Percentiles rank a stretch among this genome's conserved stretches.
phyloP scores from a whole-genome alignment of 257 asterid genomes.

The Salvia miltiorrhiza region DNA sequence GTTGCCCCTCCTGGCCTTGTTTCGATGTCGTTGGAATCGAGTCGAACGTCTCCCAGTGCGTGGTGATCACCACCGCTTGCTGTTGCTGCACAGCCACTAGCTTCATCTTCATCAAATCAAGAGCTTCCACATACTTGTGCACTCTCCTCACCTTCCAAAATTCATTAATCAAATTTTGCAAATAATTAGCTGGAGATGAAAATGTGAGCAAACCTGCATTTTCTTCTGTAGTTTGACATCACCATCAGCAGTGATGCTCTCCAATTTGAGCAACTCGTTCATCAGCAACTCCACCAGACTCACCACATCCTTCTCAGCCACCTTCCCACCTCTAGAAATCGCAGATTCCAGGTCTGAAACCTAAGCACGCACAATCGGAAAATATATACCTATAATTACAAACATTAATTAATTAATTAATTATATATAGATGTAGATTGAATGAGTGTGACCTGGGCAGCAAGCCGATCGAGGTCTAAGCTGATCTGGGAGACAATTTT shows the following conservation, averaged over 20 bases:
- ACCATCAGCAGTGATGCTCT: constrained; percentile 60
- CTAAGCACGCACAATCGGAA: constrained; percentile 24
- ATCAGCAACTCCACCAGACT: constrained; percentile 65
- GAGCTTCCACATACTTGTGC: constrained; percentile 73
- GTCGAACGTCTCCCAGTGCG: constrained; percentile 93
- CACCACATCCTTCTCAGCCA: constrained; percentile 57
- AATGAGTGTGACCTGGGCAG: constrained; percentile 52
- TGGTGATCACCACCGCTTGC: constrained; percentile 62
- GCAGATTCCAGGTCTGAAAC: constrained; percentile 66
- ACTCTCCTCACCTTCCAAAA: constrained; percentile 58
- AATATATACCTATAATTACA: too few relatives aligned
- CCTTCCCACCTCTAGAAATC: constrained; percentile 58
- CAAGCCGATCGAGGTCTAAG: constrained; percentile 69
- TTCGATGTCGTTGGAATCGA: constrained; percentile 27
- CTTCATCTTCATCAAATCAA: constrained; percentile 67
- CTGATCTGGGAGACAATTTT: constrained; percentile 63
- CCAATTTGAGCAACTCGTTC: constrained; percentile 76
- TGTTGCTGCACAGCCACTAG: too few relatives aligned
- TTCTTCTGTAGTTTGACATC: constrained; percentile 76
- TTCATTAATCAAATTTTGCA: not conserved
- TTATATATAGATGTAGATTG: not conserved
- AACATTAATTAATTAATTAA: too few relatives aligned
- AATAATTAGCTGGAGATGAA: too few relatives aligned
- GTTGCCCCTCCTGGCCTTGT: constrained; percentile 26
- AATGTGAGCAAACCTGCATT: constrained; percentile 57